These are phyloP conservation scores for Allomyces macrogynus DNA, from an alignment of 192 early-diverging fungal species.

Conservation along the genomic window DNA sequence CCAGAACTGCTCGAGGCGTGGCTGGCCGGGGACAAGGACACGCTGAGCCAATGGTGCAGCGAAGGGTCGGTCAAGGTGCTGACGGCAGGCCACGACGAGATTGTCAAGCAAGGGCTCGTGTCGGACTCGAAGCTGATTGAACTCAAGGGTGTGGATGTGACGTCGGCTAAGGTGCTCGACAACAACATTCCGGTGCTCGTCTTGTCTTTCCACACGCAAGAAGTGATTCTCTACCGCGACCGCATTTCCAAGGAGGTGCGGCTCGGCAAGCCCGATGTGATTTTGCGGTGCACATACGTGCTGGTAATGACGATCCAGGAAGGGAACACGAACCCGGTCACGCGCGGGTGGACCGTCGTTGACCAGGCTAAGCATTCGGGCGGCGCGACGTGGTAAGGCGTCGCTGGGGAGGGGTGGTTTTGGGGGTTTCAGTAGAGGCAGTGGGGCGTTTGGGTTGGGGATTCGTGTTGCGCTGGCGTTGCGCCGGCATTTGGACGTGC, in stretches of 20 bases:
- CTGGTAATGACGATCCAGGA: neutral
- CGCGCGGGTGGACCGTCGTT: neutral
- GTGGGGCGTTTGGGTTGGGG: too few relatives aligned
- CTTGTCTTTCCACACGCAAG: slow-evolving; percentile 77
- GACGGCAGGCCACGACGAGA: slow-evolving; percentile 58
- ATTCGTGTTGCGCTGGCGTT: too few relatives aligned
- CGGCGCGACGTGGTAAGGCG: too few relatives aligned
- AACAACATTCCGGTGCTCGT: slow-evolving; percentile 83
- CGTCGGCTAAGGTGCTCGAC: slow-evolving; percentile 70
- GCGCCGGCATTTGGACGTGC: too few relatives aligned
- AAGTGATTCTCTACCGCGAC: slow-evolving; percentile 83
- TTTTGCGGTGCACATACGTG: neutral
- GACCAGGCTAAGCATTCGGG: neutral
- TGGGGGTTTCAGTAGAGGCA: too few relatives aligned
- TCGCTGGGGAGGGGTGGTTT: too few relatives aligned
- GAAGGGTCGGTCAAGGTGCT: slow-evolving; percentile 71
- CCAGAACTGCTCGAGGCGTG: slow-evolving; percentile 94
- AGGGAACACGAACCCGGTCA: neutral
- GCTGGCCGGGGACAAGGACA: slow-evolving; percentile 59
- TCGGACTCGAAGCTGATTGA: slow-evolving; percentile 91
- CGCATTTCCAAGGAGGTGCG: slow-evolving; percentile 61
- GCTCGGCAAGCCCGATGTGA: slow-evolving; percentile 47
- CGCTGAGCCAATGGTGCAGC: slow-evolving; percentile 80
- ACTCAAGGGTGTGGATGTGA: slow-evolving; percentile 61
- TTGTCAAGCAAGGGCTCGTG: slow-evolving; percentile 67